Percentiles rank a stretch among this genome's conserved stretches.
Conservation (phyloP, 176 grass and related monocot species). For the Aegilops umbellulata region DNA sequence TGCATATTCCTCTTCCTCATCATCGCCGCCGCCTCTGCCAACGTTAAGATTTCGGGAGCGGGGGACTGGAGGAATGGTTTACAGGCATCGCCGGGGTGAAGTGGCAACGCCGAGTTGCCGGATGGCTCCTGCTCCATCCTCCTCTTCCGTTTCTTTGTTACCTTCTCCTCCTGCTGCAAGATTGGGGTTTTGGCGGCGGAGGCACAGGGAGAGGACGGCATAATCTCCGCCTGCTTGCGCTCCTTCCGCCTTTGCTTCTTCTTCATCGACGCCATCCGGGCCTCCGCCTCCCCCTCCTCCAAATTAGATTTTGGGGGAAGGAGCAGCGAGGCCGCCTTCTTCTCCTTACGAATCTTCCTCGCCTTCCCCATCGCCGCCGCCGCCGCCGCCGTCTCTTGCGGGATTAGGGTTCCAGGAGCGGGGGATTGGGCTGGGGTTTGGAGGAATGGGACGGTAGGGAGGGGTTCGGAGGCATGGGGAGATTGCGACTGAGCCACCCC, state of each 20-base stretch:
- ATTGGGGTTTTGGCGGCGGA: background rate
- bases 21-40: background rate
- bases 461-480: background rate
- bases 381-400: background rate
- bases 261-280: background rate
- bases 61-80: too few species aligned
- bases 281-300: background rate
- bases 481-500: background rate
- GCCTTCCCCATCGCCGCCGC: background rate
- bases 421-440: background rate
- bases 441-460: background rate
- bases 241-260: background rate
- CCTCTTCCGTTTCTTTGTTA: too few species aligned
- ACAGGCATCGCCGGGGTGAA: too few species aligned
- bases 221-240: background rate
- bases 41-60: background rate
- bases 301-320: background rate
- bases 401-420: background rate
- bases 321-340: background rate
- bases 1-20: background rate
- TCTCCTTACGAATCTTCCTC: background rate
- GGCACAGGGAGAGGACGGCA: background rate
- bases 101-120: too few species aligned
- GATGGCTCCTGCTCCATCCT: too few species aligned
- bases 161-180: background rate